Evolutionary conservation across 768 basidiomycete species (phyloP), one percentile per base, ranked within the genome.

Genomic region (Xanthoconium purpureum): DNA sequence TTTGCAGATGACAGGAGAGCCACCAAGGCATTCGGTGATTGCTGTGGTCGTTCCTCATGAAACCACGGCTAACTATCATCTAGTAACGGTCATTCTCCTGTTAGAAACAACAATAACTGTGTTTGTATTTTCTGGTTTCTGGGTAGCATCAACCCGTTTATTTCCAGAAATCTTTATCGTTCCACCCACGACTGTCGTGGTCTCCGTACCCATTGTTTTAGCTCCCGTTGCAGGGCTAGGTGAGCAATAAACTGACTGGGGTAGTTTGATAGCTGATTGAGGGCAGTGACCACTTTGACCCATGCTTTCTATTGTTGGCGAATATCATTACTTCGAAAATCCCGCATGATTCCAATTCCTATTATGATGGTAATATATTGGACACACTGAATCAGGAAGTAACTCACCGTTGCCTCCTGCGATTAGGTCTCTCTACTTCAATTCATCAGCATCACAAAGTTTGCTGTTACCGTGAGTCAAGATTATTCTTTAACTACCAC

Each of bases 221-320:
- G 50, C 50, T 24, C 38, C 51, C 8, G 47, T 61, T 3, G 43
- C 58, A 14, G 64, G 58, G 3, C 35, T 69, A 29, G 64, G 66
- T 67, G n/a, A 66, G 59, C 2, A 9, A 32, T 29, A 30, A 12
- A 37, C 24, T 1, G 1, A 0, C 8, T 33, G 29, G 5, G 4
- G 39, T 33, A 2, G 11, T 18, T 20, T 11, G 3, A 15, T 14
- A 6, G 11, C 43, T 57, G 9, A 63, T 20, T 1, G 0, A 42
- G 6, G n/a, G 13, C 10, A 60, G 66, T 66, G 15, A 61, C 58
- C 11, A 56, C 52, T 10, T 6, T 61, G 20, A 58, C 57, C 2
- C 67, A 69, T 8, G 50, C 62, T 7, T 66, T 66, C 33, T 62
- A 50, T 53, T 67, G 62, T 44, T 69, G 66, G 67, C 45, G 59